These are phyloP conservation scores for Alternaria gaisen DNA, from an alignment of 2,329 filamentous ascomycete species.

Conservation along the genomic window DNA sequence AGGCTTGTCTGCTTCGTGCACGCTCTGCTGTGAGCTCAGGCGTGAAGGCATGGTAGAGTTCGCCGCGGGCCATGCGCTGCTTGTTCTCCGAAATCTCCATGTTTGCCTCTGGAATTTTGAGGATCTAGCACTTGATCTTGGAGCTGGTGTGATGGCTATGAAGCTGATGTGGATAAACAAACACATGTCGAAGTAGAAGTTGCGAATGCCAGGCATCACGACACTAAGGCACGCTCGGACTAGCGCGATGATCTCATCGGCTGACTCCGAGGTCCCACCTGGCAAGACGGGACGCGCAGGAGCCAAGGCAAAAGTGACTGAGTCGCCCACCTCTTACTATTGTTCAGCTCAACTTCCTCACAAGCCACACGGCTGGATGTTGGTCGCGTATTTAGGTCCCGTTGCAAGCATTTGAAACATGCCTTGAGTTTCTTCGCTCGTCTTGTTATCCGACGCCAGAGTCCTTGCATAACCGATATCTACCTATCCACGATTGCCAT, in stretches of 20 bases:
- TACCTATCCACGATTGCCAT: constrained; percentile 21
- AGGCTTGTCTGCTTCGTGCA: constrained; percentile 69
- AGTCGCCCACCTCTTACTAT: constrained; percentile 15
- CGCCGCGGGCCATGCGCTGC: constrained; percentile 67
- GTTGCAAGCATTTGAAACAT: constrained; percentile 5
- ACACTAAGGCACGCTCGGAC: neutral
- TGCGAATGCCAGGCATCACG: neutral
- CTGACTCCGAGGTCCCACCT: neutral
- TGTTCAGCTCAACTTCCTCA: constrained; percentile 7
- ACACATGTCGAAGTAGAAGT: neutral
- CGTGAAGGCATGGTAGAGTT: constrained; percentile 78
- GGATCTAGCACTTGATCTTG: neutral
- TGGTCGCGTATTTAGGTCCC: neutral
- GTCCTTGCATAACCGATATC: constrained; percentile 2
- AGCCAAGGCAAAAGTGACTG: constrained; percentile 12
- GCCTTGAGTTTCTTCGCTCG: constrained; percentile 8
- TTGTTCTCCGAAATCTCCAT: constrained; percentile 49
- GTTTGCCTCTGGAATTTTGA: constrained; percentile 4
- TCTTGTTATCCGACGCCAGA: neutral
- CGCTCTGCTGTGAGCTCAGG: constrained; percentile 73
- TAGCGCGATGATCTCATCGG: constrained; percentile 8
- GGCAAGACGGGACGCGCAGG: constrained; percentile 1
- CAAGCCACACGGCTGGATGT: neutral
- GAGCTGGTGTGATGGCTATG: neutral
- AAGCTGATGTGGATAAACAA: neutral